Evolutionary conservation across 106 monocot species (phyloP), one percentile per base, ranked within the genome.

Genomic region (Narthecium ossifragum): DNA sequence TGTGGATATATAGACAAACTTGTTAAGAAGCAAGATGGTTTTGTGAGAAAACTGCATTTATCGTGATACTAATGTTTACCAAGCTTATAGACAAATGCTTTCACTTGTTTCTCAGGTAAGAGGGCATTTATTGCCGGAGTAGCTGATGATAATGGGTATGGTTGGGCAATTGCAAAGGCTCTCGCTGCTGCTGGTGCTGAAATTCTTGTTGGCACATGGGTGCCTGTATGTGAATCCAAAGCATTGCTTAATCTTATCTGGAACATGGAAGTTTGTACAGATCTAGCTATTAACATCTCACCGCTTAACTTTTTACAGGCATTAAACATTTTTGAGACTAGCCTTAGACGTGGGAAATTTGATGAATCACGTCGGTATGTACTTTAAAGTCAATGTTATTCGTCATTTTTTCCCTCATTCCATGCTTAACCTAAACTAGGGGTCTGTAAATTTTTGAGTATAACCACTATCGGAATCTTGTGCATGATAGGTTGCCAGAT

Each of bases 161-260:
- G 94, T 41, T 96, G 94, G 94, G 94, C 94, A 66, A 86, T 90
- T 71, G 90, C 94, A 39, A 96, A 96, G 62, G 69, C 94, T 70
- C 94, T 96, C 71, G 90, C 94, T 70, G 80, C 90, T 57, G 90
- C 90, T 34, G 94, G 94, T 63, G 94, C 94, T 61, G 90, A 90
- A 80, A 96, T 96, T 71, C 90, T 96, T 68, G 80, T 96, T 71
- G 94, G 89, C 26, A 90, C 94, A 59, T 96, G 94, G 94, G 94
- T 96, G 20, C 94, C 94, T 60, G 94, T 93, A 93, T 48, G 88
- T 82, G 20, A 18, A 26, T 34, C 31, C n/a, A n/a, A n/a, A n/a
- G n/a, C n/a, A n/a, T n/a, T n/a, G n/a, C n/a, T n/a, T 34, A 8
- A 26, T 8, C n/a, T 25, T 28, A n/a, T n/a, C n/a, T n/a, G n/a